A percentile compares a stretch with the other conserved stretches of the same genome.
Evolutionary conservation across 2,329 filamentous ascomycete species (phyloP).

Genomic region (Alternaria novae-zelandiae): DNA sequence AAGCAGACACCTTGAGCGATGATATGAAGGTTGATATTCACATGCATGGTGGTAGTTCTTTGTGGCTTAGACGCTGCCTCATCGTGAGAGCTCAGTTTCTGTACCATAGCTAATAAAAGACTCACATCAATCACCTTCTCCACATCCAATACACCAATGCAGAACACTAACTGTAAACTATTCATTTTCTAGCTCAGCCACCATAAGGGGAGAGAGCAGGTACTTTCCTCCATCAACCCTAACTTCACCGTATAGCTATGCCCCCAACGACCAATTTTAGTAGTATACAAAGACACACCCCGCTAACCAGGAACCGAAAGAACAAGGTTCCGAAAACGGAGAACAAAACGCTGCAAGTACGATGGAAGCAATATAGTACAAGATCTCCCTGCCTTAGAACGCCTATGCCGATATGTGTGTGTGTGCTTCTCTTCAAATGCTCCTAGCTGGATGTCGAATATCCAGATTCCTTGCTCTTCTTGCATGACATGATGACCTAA

Average conservation of each 20-base stretch:
- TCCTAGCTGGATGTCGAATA: neutral
- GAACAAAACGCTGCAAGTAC: neutral
- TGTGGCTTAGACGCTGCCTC: no score
- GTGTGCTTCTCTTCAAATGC: neutral
- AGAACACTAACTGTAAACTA: neutral
- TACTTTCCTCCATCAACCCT: no score
- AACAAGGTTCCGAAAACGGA: neutral
- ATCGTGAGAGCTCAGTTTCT: no score
- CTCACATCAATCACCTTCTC: no score
- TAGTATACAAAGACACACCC: slow-evolving; percentile 8
- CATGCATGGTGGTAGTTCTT: no score
- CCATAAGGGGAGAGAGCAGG: neutral
- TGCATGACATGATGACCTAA: neutral
- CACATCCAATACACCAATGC: no score
- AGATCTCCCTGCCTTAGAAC: neutral
- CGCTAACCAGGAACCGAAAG: neutral
- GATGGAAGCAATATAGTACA: neutral
- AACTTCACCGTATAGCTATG: neutral
- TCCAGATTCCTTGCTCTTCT: neutral
- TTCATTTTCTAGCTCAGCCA: neutral
- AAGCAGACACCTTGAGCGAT: no score
- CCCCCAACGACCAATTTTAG: slow-evolving; percentile 5
- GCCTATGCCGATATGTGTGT: neutral
- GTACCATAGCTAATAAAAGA: no score
- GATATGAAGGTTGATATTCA: no score